phyloP scores from a whole-genome alignment of 2,329 filamentous ascomycete genomes.

The Parafenestella ontariensis region DNA sequence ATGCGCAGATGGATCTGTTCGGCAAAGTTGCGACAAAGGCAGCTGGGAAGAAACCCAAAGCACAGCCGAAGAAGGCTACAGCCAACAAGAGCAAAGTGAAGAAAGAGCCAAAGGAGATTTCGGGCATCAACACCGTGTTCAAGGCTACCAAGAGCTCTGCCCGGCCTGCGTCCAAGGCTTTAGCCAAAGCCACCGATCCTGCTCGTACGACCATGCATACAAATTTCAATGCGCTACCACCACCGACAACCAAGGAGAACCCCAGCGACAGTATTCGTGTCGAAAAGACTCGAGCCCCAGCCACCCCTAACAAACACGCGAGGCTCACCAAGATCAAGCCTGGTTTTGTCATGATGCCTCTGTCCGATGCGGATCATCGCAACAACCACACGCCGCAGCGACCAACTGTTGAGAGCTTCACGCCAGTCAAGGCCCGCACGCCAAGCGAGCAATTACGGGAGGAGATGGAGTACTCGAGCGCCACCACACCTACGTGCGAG shows the following conservation, averaged over 20 bases:
- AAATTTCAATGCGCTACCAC: conserved; percentile 11
- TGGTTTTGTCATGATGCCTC: conserved; percentile 29
- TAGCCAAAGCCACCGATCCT: conserved; percentile 12
- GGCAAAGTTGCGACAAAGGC: conserved; percentile 32
- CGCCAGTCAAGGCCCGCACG: conserved; percentile 37
- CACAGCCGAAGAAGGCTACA: conserved; percentile 39
- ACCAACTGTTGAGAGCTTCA: conserved; percentile 39
- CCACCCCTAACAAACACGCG: conserved; percentile 24
- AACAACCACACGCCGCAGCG: conserved; percentile 41
- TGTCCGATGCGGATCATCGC: conserved; percentile 39
- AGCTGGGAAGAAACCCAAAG: conserved; percentile 30
- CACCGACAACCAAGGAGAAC: conserved; percentile 20
- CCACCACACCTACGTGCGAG: conserved; percentile 19
- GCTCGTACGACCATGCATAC: conserved; percentile 11
- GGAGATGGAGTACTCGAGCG: conserved; percentile 19
- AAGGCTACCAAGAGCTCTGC: conserved; percentile 36
- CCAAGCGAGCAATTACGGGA: conserved; percentile 37
- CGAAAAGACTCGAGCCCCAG: conserved; percentile 17
- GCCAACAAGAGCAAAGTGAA: conserved; percentile 34
- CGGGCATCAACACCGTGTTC: conserved; percentile 38
- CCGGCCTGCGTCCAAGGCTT: conserved; percentile 19
- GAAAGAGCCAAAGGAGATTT: conserved; percentile 29
- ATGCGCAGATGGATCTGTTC: conserved; percentile 28
- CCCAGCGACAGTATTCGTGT: conserved; percentile 17
- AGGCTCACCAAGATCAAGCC: conserved; percentile 35